Evolutionary conservation across 2,329 filamentous ascomycete species (phyloP).

Genomic region (Neoscytalidium dimidiatum): DNA sequence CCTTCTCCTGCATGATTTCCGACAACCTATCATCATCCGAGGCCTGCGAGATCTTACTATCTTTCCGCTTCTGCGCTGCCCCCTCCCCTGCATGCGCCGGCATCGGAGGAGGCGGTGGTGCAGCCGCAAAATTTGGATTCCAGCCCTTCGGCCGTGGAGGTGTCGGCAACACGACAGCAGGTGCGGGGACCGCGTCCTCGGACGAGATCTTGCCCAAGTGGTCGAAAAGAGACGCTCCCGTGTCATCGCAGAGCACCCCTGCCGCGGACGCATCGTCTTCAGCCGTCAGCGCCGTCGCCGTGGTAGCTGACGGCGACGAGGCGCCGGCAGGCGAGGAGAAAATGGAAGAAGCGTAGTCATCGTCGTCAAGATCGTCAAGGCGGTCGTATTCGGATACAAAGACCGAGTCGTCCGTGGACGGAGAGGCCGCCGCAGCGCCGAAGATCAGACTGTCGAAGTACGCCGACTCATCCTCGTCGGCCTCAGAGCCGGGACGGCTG

Average conservation of each 20-base stretch:
- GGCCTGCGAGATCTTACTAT: background rate
- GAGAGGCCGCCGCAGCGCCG: background rate
- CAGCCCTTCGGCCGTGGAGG: background rate
- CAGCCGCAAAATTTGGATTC: slow-evolving; percentile 2
- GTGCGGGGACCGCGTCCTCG: background rate
- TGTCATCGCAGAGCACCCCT: background rate
- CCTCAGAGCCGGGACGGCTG: background rate
- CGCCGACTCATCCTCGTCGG: background rate
- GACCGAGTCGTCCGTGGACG: background rate
- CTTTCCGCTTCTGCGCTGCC: background rate
- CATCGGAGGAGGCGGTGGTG: background rate
- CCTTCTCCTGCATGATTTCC: background rate
- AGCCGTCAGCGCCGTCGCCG: background rate
- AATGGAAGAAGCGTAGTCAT: background rate
- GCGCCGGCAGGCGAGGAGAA: background rate
- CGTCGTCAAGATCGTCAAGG: slow-evolving; percentile 1
- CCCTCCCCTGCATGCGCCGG: background rate
- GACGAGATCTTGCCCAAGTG: background rate
- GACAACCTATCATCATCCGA: background rate
- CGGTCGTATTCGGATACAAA: slow-evolving; percentile 17
- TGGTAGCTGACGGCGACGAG: background rate
- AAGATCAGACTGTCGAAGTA: slow-evolving; percentile 10
- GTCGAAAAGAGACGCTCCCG: background rate
- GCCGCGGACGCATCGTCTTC: background rate
- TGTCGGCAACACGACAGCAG: background rate